These are phyloP conservation scores for Lanmaoa pseudosensibilis DNA, from an alignment of 768 basidiomycete species.

Conservation along the genomic window DNA sequence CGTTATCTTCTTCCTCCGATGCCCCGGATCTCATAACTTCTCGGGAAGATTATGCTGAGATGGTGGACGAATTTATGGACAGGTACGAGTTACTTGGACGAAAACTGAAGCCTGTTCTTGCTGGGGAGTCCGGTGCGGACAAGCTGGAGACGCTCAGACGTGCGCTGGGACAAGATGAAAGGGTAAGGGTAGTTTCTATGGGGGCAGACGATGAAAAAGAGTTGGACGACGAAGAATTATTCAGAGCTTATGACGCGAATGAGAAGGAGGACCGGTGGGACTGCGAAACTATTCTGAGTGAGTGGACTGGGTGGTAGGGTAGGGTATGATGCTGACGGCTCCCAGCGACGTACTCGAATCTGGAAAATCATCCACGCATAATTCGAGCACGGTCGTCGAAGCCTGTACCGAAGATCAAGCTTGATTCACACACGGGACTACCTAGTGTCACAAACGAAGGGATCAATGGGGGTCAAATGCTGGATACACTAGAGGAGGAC, in stretches of 20 bases:
- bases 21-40: slow-evolving; percentile 76
- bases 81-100: slow-evolving; percentile 90
- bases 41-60: slow-evolving; percentile 83
- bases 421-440: slow-evolving; percentile 78
- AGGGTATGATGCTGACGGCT: slow-evolving; percentile 6
- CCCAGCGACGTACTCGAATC: slow-evolving; percentile 91
- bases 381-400: slow-evolving; percentile 66
- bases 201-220: slow-evolving; percentile 49
- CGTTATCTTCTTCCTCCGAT: slow-evolving; percentile 52
- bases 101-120: slow-evolving; percentile 75
- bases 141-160: slow-evolving; percentile 80
- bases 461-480: slow-evolving; percentile 6
- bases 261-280: slow-evolving; percentile 87
- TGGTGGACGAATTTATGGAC: slow-evolving; percentile 92
- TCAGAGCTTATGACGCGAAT: slow-evolving; percentile 36
- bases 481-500: slow-evolving; percentile 29
- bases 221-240: slow-evolving; percentile 44
- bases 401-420: slow-evolving; percentile 58
- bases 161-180: slow-evolving; percentile 70
- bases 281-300: slow-evolving; percentile 92
- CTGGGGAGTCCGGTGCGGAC: slow-evolving; percentile 68
- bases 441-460: slow-evolving; percentile 49
- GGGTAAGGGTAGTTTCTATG: slow-evolving; percentile 46
- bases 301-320: slow-evolving; percentile 30
- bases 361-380: slow-evolving; percentile 93